phyloP scores from a whole-genome alignment of 2,329 filamentous ascomycete genomes.

The Pseudocercospora eumusae region DNA sequence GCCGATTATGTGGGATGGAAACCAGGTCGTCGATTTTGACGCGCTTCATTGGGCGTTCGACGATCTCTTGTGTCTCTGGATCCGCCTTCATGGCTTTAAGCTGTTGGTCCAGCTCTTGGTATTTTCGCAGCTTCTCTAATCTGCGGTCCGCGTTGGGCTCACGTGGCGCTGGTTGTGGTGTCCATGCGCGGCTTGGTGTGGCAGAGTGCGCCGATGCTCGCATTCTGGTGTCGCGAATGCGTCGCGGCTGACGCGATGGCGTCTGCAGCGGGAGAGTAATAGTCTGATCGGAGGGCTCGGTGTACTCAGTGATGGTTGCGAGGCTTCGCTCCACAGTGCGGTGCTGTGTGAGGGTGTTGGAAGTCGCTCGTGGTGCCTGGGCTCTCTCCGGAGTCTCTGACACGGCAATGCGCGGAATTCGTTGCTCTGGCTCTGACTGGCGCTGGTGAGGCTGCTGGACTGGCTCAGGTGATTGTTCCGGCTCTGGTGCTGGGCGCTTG shows the following conservation, averaged over 20 bases:
- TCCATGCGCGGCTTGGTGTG: slow-evolving; percentile 21
- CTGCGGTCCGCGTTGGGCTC: slow-evolving; percentile 36
- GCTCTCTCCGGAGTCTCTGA: slow-evolving; percentile 7
- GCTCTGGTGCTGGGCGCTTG: slow-evolving; percentile 31
- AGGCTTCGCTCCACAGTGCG: slow-evolving; percentile 15
- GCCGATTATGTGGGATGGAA: slow-evolving; percentile 36
- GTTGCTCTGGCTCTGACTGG: slow-evolving; percentile 17
- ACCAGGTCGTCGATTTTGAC: slow-evolving; percentile 39
- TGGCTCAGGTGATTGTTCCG: slow-evolving; percentile 15
- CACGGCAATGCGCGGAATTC: background rate
- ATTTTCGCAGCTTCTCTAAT: slow-evolving; percentile 31
- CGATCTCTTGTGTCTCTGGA: slow-evolving; percentile 32
- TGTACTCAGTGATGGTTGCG: slow-evolving; percentile 32
- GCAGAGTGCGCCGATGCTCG: background rate
- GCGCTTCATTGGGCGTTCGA: slow-evolving; percentile 33
- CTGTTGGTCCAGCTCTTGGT: slow-evolving; percentile 28
- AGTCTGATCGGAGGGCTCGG: slow-evolving; percentile 25
- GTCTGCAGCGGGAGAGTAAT: slow-evolving; percentile 16
- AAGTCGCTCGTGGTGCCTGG: slow-evolving; percentile 18
- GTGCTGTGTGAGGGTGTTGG: slow-evolving; percentile 16
- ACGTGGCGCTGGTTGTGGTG: slow-evolving; percentile 23
- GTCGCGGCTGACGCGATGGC: slow-evolving; percentile 16
- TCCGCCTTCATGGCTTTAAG: slow-evolving; percentile 32
- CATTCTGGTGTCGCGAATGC: slow-evolving; percentile 11
- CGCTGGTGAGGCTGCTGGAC: background rate